Base-by-base conservation (phyloP, 345 rosid species). In the Dimocarpus longan region DNA sequence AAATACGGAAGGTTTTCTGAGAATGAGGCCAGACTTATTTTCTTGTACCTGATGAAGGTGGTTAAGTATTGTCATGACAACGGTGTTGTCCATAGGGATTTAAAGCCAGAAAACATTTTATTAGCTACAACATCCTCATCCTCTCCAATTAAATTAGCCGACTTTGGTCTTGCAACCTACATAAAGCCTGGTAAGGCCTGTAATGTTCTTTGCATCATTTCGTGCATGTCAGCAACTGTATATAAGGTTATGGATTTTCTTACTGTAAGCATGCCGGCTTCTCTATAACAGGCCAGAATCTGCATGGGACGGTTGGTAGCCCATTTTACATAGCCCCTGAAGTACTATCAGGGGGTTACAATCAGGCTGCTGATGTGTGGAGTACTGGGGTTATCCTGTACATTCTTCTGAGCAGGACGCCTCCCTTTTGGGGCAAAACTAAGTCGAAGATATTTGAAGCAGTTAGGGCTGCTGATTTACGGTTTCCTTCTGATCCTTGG, bases 371-470 rank as follows among this genome's bases (percentile, higher is more conserved):
- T 78, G 97, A 90, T 84, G 84, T 90, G 72, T 92, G 97, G 96
- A 92, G 96, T 85, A 88, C 96, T 71, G 94, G 96, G 78, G 93
- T 90, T 73, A 89, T 92, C 76, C 77, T 87, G 68, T 89, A 89
- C 81, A 89, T 89, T 79, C 94, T 90, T 78, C 89, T 89, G 56
- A 88, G 91, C 81, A 93, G 93, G 68, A 86, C 86, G 84, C 94
- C 93, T 66, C 93, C 97, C 71, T 92, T 92, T 57, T 86, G 93
- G 87, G 97, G 97, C 65, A 92, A 88, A 86, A 89, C 97, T 50
- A 91, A 88, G 86, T 91, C 95, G 21, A 84, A 89, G 88, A 92
- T 95, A 78, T 93, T 95, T 80, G 89, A 91, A 76, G 95, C 97
- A 78, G 93, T 95, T 68, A 92, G 93, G 84, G 91, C 92, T 65